Evolutionary conservation across 1,284 basidiomycete species (phyloP), one percentile per base, ranked within the genome.

Genomic region (Agaricales sp.): DNA sequence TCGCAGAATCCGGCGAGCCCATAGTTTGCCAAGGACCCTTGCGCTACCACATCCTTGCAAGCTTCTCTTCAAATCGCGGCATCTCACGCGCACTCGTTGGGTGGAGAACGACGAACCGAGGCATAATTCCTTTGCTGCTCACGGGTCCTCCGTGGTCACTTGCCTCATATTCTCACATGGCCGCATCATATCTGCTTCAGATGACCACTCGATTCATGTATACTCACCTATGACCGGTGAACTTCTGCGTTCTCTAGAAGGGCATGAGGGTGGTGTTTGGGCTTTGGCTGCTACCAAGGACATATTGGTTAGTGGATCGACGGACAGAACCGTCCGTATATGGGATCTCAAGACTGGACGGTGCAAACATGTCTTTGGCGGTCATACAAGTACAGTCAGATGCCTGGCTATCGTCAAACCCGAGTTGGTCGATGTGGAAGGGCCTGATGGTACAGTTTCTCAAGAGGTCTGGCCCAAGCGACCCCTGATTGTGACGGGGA

Each of bases 211-310:
- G 2, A 95, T 97, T 59, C 88, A 93, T 61, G 81, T 96, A 44
- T 95, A 94, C 64, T 85, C 83, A 21, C 91, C 91, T 14, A 64
- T 74, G 20, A 90, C 85, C 0, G 93, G 93, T 3, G 74, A 80
- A 45, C 74, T 90, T 20, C 65, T 85, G 3, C 80, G 77, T 48
- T 78, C 82, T 1, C 73, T 97, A 18, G 77, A 87, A 51, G 93
- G 93, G 2, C 94, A 97, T 61, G 88, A 93, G 59, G 93, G 93
- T 39, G 93, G 94, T 25, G 92, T 97, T 2, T 97, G 93, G 93
- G 93, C 94, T 4, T 71, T 97, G 18, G 86, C 87, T 1, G 82
- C 85, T 1, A 83, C 76, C 51, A 82, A 87, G 61, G 86, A 95
- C 60, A 87, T 82, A 1, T 78, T 97, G 11, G 93, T 97, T 53